These are phyloP conservation scores for Babjeviella inositovora DNA, from an alignment of 805 yeast species.

Conservation along the genomic window DNA sequence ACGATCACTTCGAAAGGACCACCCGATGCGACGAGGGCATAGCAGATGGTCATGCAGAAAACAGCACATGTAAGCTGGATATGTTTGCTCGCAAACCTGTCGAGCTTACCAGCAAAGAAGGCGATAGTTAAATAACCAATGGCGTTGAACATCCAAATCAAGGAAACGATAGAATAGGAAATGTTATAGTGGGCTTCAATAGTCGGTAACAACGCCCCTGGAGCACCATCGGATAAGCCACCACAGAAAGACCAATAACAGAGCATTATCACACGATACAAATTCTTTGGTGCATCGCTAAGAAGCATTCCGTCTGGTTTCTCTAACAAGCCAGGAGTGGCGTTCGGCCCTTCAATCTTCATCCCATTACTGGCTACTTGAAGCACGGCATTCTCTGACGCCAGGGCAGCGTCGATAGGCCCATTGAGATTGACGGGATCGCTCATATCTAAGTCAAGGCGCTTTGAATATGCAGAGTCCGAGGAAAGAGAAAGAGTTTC, in stretches of 20 bases:
- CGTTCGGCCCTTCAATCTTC: too few relatives aligned
- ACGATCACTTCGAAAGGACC: slow-evolving; percentile 9
- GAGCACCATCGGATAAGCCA: slow-evolving; percentile 18
- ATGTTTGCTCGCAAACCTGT: slow-evolving; percentile 7
- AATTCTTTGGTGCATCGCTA: slow-evolving; percentile 10
- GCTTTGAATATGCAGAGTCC: too few relatives aligned
- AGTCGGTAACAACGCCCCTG: slow-evolving; percentile 17
- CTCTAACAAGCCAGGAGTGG: too few relatives aligned
- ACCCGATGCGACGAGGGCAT: slow-evolving; percentile 7
- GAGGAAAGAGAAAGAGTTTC: too few relatives aligned
- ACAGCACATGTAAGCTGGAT: slow-evolving; percentile 5
- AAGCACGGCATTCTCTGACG: too few relatives aligned
- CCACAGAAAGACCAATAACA: slow-evolving; percentile 9
- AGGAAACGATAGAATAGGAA: slow-evolving; percentile 14
- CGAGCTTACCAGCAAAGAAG: slow-evolving; percentile 12
- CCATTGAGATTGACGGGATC: too few relatives aligned
- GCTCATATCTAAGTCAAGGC: too few relatives aligned
- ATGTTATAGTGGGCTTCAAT: slow-evolving; percentile 13
- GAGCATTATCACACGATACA: slow-evolving; percentile 8
- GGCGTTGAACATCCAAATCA: slow-evolving; percentile 19
- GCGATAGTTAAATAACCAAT: slow-evolving; percentile 15
- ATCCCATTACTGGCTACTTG: too few relatives aligned
- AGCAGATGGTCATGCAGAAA: slow-evolving; percentile 5
- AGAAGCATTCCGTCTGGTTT: slow-evolving; percentile 4
- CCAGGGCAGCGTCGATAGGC: too few relatives aligned